A percentile compares a stretch with the other conserved stretches of the same genome.
These are phyloP conservation scores for Scleroderma bovista DNA, from an alignment of 768 basidiomycete genomes.

Conservation along the genomic window DNA sequence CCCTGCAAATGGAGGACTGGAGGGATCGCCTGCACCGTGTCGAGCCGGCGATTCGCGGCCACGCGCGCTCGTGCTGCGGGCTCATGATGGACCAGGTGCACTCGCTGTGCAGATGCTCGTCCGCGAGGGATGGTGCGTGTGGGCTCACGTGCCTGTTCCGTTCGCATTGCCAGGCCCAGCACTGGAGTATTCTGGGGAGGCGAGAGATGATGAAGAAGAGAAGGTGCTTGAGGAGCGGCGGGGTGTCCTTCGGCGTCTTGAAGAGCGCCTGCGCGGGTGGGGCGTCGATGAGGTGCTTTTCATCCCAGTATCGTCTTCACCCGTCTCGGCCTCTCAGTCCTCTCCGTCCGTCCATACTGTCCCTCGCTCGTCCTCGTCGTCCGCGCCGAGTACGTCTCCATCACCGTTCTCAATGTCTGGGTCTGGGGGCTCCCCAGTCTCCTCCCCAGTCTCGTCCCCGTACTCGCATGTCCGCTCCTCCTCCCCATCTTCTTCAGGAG, in stretches of 20 bases:
- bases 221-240: conserved; percentile 36
- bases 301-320: conserved; percentile 29
- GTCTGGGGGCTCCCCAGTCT: conserved; percentile 5
- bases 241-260: conserved; percentile 39
- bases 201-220: conserved; percentile 26
- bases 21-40: conserved; percentile 3
- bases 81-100: conserved; percentile 71
- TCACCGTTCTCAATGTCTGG: conserved; percentile 29
- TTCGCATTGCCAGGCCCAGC: conserved; percentile 27
- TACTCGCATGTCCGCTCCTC: conserved; percentile 22
- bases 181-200: conserved; percentile 34
- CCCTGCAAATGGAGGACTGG: conserved; percentile 18
- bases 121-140: conserved; percentile 64
- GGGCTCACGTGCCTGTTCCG: conserved; percentile 53
- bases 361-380: conserved; percentile 20
- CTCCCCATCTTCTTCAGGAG: conserved; percentile 15
- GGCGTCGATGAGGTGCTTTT: conserved; percentile 78
- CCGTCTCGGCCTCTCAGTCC: not conserved
- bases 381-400: conserved; percentile 28
- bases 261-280: conserved; percentile 55
- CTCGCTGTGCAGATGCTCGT: conserved; percentile 76
- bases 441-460: conserved; percentile 29
- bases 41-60: conserved; percentile 19
- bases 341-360: conserved; percentile 16
- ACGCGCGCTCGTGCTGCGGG: conserved; percentile 60